These are phyloP conservation scores for Tulasnella sp. DNA, from an alignment of 768 basidiomycete species.

Conservation along the genomic window DNA sequence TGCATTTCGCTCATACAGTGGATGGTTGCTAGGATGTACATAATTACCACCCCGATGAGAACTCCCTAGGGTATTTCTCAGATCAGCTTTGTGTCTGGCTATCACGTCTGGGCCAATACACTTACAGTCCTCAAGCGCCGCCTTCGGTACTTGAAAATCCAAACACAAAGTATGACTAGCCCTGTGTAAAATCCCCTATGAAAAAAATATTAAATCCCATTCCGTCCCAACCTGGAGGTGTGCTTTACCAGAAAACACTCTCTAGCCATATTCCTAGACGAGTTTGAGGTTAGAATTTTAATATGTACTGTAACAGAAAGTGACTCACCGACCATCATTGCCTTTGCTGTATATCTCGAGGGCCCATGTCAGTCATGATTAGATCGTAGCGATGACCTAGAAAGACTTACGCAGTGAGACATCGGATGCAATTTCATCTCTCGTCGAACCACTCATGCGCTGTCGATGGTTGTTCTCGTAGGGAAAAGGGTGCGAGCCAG, in stretches of 20 bases:
- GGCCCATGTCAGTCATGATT: background rate
- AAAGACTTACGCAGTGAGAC: background rate
- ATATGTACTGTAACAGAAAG: background rate
- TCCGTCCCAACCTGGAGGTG: background rate
- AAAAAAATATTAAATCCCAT: background rate
- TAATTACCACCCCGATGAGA: background rate
- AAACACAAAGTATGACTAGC: constrained; percentile 14
- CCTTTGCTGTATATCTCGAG: background rate
- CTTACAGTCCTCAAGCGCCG: background rate
- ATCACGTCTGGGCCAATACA: background rate
- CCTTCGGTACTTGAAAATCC: constrained; percentile 18
- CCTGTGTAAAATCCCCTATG: constrained; percentile 20
- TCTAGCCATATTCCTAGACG: constrained; percentile 22
- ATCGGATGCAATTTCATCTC: background rate
- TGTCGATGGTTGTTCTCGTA: background rate
- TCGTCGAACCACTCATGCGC: background rate
- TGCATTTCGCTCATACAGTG: constrained; percentile 6
- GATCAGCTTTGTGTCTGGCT: background rate
- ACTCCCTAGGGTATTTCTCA: background rate
- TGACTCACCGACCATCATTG: constrained; percentile 4
- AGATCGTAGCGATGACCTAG: background rate
- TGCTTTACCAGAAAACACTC: constrained; percentile 17
- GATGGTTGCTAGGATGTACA: constrained; percentile 19
- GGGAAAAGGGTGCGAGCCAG: background rate
- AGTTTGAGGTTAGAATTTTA: background rate